Conservation (phyloP, 192 early-diverging fungal genomes). For the Backusella tarrabulga region DNA sequence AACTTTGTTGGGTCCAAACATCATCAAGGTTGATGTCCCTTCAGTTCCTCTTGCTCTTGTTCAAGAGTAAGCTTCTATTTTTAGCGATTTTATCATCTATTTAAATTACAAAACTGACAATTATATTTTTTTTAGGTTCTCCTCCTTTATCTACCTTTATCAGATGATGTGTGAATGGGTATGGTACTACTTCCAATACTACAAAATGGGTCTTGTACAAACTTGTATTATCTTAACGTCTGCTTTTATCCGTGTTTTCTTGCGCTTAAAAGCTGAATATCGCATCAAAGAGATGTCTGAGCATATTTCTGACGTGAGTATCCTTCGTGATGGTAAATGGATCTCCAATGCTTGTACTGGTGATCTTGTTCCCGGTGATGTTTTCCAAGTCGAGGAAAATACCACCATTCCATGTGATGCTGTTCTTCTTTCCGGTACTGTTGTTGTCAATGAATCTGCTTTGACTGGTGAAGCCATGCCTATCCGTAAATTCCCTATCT, state of each 20-base stretch:
- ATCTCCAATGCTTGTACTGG: conserved; percentile 39
- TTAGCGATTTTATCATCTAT: conserved; percentile 29
- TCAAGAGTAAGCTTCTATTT: conserved; percentile 45
- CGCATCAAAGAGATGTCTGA: conserved; percentile 60
- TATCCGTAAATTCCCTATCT: conserved; percentile 69
- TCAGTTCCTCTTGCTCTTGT: conserved; percentile 44
- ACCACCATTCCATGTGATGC: conserved; percentile 64
- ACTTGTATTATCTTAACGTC: conserved; percentile 54
- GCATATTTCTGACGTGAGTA: conserved; percentile 41
- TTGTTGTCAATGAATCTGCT: conserved; percentile 73
- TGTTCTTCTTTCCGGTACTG: conserved; percentile 66
- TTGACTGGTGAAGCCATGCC: conserved; percentile 82
- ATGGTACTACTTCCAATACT: conserved; percentile 68
- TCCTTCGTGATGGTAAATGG: conserved; percentile 64
- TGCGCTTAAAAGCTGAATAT: conserved; percentile 50
- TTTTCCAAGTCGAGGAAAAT: conserved; percentile 46
- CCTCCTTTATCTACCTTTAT: conserved; percentile 57
- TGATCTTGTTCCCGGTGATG: conserved; percentile 70
- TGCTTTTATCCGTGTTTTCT: conserved; percentile 55
- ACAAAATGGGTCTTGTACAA: conserved; percentile 57
- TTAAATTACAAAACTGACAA: conserved; percentile 31
- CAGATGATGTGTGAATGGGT: conserved; percentile 68
- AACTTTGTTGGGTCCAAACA: conserved; percentile 66
- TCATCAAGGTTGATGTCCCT: conserved; percentile 54
- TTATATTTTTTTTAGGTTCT: conserved; percentile 29